Base-by-base conservation (phyloP, 2,329 filamentous ascomycete genomes). In the Neopestalotiopsis clavispora region DNA sequence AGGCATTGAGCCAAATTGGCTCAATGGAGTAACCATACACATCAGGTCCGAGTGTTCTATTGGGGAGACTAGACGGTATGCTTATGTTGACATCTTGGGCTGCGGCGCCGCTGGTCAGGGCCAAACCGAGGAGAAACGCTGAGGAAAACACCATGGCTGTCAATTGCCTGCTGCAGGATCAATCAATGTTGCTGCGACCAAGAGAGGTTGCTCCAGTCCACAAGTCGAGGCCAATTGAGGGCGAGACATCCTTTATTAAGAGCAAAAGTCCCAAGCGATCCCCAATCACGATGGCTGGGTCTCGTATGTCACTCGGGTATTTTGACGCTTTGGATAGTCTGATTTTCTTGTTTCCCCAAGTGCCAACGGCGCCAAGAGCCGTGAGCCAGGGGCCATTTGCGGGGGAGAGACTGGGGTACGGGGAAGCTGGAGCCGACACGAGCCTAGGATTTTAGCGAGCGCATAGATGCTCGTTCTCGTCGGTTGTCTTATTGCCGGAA, bases 21-120 rank as follows among this genome's bases (percentile, higher is more conserved):
- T 80, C 77, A 67, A 80, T 73, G 9, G 77, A 79, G 70, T 80
- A 79, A 20, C 77, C 78, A 69, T 75, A 77, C 7, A 77, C 76
- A 66, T 79, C 77, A 4, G 72, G 73, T 17, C 73, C 70, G 3
- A 79, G 72, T 1, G 68, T 60, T 17, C 77, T 73, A 12, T 75
- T 75, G n/a, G 71, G 59, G 4, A 79, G 72, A 68, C 71, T 71
- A 4, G 59, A 68, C 3, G 74, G 76, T 10, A 79, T 65, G 9
- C 73, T 68, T 58, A 80, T 68, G 3, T 65, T 69, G 28, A 67
- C 30, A 6, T 68, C 66, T 28, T 69, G 60, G 5, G 66, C 67
- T 32, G 14, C n/a, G 2, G 45, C 63, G n/a, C 49, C 45, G 40
- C 23, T 57, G 10, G 57, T n/a, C 14, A 23, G 12, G 17, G 32